phyloP scores from a whole-genome alignment of 2,329 filamentous ascomycete species.

The Scedosporium minutisporum region DNA sequence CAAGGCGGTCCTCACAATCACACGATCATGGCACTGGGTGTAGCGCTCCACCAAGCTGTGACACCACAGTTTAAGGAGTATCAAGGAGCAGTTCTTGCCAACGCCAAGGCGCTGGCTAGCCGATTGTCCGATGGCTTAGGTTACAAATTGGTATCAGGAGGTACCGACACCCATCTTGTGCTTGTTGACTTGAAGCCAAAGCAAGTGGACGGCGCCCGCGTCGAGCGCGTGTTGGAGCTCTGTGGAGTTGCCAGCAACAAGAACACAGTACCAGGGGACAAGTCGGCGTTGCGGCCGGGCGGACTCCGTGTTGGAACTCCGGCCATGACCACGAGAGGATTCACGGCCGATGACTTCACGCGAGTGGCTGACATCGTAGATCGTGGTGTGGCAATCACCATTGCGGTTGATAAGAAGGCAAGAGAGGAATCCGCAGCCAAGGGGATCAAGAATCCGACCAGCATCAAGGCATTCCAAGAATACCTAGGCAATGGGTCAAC shows the following conservation, averaged over 20 bases:
- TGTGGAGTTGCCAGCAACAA: slow-evolving; percentile 98
- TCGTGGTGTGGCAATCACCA: slow-evolving; percentile 68
- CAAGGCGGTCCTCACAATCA: slow-evolving; percentile 98
- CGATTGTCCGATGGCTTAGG: slow-evolving; percentile 59
- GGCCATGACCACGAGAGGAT: slow-evolving; percentile 96
- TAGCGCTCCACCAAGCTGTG: slow-evolving; percentile 89
- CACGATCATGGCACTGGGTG: slow-evolving; percentile 90
- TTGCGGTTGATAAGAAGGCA: slow-evolving; percentile 63
- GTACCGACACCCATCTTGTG: slow-evolving; percentile 96
- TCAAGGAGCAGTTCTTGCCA: slow-evolving; percentile 80
- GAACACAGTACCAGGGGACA: slow-evolving; percentile 95
- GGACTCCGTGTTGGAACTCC: slow-evolving; percentile 91
- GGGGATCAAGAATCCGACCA: slow-evolving; percentile 54
- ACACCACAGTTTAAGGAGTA: slow-evolving; percentile 84
- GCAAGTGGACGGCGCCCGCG: slow-evolving; percentile 76
- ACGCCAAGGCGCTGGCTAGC: slow-evolving; percentile 76
- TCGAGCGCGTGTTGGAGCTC: slow-evolving; percentile 82
- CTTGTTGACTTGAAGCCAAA: slow-evolving; percentile 85
- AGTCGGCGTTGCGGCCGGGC: slow-evolving; percentile 84
- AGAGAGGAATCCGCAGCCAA: slow-evolving; percentile 57
- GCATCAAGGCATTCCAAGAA: slow-evolving; percentile 58
- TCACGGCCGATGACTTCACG: slow-evolving; percentile 78
- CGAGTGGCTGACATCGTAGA: slow-evolving; percentile 80
- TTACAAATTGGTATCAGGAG: slow-evolving; percentile 84
- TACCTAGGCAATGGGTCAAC: slow-evolving; percentile 58